phyloP scores from a whole-genome alignment of 148 eudicot species.

The Rhododendron williamsianum region DNA sequence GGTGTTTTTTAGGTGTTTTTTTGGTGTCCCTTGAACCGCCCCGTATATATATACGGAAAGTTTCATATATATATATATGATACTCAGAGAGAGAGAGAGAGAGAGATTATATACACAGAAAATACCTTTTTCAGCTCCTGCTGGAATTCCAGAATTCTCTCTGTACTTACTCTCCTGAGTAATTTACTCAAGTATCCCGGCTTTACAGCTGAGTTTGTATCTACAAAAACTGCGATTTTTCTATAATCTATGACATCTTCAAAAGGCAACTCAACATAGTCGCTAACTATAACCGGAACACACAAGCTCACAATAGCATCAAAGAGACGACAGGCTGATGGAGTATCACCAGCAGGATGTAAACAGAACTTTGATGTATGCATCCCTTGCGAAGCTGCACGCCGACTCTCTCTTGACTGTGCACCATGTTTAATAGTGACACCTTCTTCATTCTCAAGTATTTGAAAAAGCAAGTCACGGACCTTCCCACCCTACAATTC shows the following conservation, averaged over 20 bases:
- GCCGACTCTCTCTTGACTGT: conserved; percentile 93
- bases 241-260: conserved; percentile 91
- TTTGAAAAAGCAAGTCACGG: conserved; percentile 83
- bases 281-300: conserved; percentile 86
- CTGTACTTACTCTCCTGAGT: conserved; percentile 48
- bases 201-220: conserved; percentile 63
- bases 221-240: conserved; percentile 82
- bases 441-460: conserved; percentile 77
- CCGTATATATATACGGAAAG: too few species aligned
- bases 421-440: conserved; percentile 91
- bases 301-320: conserved; percentile 98
- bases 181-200: conserved; percentile 58
- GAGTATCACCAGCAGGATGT: conserved; percentile 99
- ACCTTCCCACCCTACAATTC: conserved; percentile 86
- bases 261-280: conserved; percentile 89
- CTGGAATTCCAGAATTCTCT: conserved; percentile 69
- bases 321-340: conserved; percentile 96
- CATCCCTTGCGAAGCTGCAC: conserved; percentile 93
- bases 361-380: conserved; percentile 93
- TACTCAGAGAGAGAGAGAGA: neutral
- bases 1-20: too few species aligned
- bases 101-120: neutral
- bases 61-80: too few species aligned
- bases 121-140: conserved; percentile 74
- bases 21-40: too few species aligned